A percentile compares a stretch with the other conserved stretches of the same genome.
Conservation (phyloP, 495 filamentous ascomycete species). For the Hyaloscypha finlandica region DNA sequence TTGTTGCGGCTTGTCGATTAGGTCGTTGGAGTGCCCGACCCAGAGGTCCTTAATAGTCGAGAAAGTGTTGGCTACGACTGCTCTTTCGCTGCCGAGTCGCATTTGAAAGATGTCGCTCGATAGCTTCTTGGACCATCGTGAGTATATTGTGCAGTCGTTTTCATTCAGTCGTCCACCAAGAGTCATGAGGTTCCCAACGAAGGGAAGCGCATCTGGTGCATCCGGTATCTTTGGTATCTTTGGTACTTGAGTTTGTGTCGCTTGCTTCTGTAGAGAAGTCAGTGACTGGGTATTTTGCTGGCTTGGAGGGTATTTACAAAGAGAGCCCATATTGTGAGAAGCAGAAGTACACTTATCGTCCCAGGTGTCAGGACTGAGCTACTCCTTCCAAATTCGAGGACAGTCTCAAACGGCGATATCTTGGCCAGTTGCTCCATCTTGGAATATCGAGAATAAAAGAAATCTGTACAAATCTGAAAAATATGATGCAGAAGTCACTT, state of each 20-base stretch:
- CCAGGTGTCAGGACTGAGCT: too few relatives aligned
- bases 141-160: conserved; percentile 8
- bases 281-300: too few relatives aligned
- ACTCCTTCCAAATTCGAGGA: too few relatives aligned
- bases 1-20: conserved; percentile 9
- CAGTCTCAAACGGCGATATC: too few relatives aligned
- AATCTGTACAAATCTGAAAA: too few relatives aligned
- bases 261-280: not conserved
- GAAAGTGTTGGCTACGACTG: not conserved
- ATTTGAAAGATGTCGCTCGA: conserved; percentile 14
- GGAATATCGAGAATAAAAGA: too few relatives aligned
- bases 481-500: too few relatives aligned
- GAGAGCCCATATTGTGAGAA: too few relatives aligned
- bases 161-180: conserved; percentile 8
- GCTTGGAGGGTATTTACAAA: too few relatives aligned
- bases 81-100: conserved; percentile 6
- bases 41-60: conserved; percentile 11
- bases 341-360: too few relatives aligned
- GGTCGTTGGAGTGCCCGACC: not conserved
- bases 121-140: conserved; percentile 1
- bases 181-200: conserved; percentile 6
- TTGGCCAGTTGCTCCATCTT: too few relatives aligned
- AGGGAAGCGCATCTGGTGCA: conserved; percentile 6
- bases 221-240: conserved; percentile 4
- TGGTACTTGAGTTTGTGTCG: conserved; percentile 1